Evolutionary conservation across 2,329 filamentous ascomycete genomes (phyloP).

Genomic region (Calycina herbarum): DNA sequence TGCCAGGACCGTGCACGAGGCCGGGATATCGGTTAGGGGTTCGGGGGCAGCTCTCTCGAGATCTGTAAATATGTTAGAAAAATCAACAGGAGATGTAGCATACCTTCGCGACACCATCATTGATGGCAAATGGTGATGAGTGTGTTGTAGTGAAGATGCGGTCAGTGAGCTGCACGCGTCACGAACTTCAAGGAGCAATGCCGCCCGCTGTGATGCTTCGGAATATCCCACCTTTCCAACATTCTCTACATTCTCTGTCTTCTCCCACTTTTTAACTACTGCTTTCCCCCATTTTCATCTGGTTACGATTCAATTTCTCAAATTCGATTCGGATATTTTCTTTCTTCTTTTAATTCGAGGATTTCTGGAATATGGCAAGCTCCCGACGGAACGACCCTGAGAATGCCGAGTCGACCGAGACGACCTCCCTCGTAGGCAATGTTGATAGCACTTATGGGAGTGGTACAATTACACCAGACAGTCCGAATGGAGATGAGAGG

Average conservation of each 20-base stretch:
- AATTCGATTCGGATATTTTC: too few relatives aligned
- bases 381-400: neutral
- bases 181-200: neutral
- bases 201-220: too few relatives aligned
- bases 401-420: conserved; percentile 1
- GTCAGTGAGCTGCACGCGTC: neutral
- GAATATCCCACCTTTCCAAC: too few relatives aligned
- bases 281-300: too few relatives aligned
- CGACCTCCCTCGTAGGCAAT: conserved; percentile 1
- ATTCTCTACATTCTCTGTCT: too few relatives aligned
- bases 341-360: too few relatives aligned
- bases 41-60: too few relatives aligned
- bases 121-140: neutral
- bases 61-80: neutral
- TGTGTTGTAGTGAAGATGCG: neutral
- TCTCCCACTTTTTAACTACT: too few relatives aligned
- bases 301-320: too few relatives aligned
- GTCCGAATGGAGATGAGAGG: neutral
- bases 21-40: too few relatives aligned
- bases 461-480: neutral
- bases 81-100: neutral
- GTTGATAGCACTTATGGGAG: neutral
- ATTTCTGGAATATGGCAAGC: neutral
- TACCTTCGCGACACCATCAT: neutral
- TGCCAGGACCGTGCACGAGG: too few relatives aligned